Base-by-base conservation (phyloP, 805 yeast genomes). In the Ogataea trehalophila region DNA sequence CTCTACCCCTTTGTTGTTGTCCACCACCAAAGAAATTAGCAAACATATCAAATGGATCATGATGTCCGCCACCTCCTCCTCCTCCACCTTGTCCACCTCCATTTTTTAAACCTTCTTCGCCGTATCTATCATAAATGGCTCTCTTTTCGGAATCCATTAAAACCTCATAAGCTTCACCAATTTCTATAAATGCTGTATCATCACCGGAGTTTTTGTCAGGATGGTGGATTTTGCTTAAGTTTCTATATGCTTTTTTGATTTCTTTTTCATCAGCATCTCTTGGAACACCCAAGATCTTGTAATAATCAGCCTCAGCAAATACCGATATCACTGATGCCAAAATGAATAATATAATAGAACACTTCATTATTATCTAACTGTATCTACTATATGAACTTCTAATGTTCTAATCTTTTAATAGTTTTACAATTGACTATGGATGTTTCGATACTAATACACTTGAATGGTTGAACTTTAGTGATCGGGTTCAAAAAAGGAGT, bases 81-180 rank as follows among this genome's bases (percentile, higher is more conserved):
- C 65, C 61, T 33, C 67, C 68, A 2, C 68, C 67, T 26, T 77
- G 81, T 54, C 76, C 65, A 2, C 84, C 84, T 37, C 85, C 85
- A 52, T 74, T 73, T 60, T 82, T 75, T 42, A 87, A 60, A 0
- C 85, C 94, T 40, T 83, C 92, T 49, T 78, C 81, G 31, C 99
- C 99, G 59, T 72, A 86, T 42, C 73, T 71, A 65, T 91, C 96
- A 65, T 82, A 91, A 13, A 80, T 72, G 26, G 72, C 58, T 50
- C 85, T 76, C 66, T 87, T 86, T 47, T 86, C 87, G 5, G 76
- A 63, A 62, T 89, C 88, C 54, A 80, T 76, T 51, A 90, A 74
- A 13, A 89, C 86, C 46, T 90, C 97, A 65, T 92, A 92, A 0
- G 98, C 98, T 60, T 86, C 95, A 15, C 96, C 96, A 29, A 94